Evolutionary conservation across 2,329 filamentous ascomycete genomes (phyloP).

Genomic region (Penicillium sp.): DNA sequence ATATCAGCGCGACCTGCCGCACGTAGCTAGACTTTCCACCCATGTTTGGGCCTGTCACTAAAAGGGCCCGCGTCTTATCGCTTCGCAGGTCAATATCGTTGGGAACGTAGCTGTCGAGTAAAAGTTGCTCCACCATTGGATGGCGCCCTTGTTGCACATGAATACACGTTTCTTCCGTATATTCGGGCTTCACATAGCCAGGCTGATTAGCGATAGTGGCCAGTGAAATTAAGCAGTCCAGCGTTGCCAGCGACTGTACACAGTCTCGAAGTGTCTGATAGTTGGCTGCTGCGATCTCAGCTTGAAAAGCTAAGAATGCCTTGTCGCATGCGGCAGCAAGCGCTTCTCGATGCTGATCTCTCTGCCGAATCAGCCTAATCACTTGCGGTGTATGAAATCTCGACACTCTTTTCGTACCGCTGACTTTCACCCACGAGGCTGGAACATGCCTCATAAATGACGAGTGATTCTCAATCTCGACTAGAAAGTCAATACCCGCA

Average conservation of each 20-base stretch:
- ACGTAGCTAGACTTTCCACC: conserved; percentile 98
- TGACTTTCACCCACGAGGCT: conserved; percentile 93
- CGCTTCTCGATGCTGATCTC: conserved; percentile 93
- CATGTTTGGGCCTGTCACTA: conserved; percentile 98
- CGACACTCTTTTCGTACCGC: conserved; percentile 87
- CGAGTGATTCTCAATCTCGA: conserved; percentile 80
- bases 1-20: conserved; percentile 85
- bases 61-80: conserved; percentile 70
- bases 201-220: conserved; percentile 83
- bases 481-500: conserved; percentile 89
- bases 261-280: conserved; percentile 91
- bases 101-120: conserved; percentile 86
- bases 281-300: conserved; percentile 71
- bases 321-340: conserved; percentile 88
- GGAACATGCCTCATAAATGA: conserved; percentile 82
- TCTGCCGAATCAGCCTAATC: conserved; percentile 77
- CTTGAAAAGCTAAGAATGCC: conserved; percentile 75
- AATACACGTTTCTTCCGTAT: conserved; percentile 69
- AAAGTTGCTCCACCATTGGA: conserved; percentile 91
- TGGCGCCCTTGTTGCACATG: conserved; percentile 78
- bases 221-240: conserved; percentile 89
- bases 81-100: conserved; percentile 79
- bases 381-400: conserved; percentile 95
- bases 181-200: conserved; percentile 81
- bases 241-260: conserved; percentile 79